Evolutionary conservation across 2,329 filamentous ascomycete genomes (phyloP).

Genomic region (Colletotrichum sublineola): DNA sequence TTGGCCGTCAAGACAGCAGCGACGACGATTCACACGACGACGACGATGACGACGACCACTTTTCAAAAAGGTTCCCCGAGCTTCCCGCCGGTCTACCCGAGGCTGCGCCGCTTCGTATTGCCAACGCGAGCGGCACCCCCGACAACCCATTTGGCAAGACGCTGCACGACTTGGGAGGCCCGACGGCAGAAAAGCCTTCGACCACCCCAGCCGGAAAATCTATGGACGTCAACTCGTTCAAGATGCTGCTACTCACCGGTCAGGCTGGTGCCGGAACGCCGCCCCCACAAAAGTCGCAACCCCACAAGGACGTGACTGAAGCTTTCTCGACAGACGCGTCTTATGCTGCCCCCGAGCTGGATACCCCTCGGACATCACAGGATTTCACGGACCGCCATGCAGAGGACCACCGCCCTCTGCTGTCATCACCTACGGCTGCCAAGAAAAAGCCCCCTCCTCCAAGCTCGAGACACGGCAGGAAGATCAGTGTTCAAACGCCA

Average conservation of each 20-base stretch:
- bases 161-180: constrained; percentile 62
- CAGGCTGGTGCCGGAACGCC: constrained; percentile 56
- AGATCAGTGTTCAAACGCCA: constrained; percentile 66
- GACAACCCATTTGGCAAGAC: constrained; percentile 71
- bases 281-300: constrained; percentile 45
- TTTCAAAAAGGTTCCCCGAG: constrained; percentile 40
- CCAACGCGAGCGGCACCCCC: constrained; percentile 49
- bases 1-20: constrained; percentile 47
- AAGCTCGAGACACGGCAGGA: constrained; percentile 82
- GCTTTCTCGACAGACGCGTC: constrained; percentile 45
- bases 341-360: constrained; percentile 45
- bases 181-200: constrained; percentile 50
- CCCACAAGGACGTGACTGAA: constrained; percentile 65
- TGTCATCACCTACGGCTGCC: constrained; percentile 53
- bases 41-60: constrained; percentile 42
- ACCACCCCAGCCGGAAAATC: constrained; percentile 53
- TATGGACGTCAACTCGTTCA: constrained; percentile 84
- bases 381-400: constrained; percentile 67
- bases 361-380: constrained; percentile 70
- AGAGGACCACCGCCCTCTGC: constrained; percentile 57
- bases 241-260: constrained; percentile 81
- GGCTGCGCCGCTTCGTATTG: constrained; percentile 40
- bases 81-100: constrained; percentile 38
- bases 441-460: constrained; percentile 80
- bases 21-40: constrained; percentile 49